phyloP scores from a whole-genome alignment of 2,329 filamentous ascomycete species.

The Sporothrix globosa region DNA sequence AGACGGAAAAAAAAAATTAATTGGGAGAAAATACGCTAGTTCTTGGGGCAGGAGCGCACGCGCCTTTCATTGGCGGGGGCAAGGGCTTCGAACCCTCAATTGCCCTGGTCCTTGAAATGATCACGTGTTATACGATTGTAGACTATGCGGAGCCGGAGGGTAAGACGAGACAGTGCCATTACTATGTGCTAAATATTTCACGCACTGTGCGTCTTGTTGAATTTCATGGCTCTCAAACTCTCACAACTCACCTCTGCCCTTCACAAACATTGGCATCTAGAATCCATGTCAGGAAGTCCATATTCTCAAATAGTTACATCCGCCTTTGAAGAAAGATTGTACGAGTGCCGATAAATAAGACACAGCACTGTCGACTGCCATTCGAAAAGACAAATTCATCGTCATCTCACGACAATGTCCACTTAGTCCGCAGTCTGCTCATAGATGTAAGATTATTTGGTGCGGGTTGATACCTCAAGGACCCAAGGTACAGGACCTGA shows the following conservation, averaged over 20 bases:
- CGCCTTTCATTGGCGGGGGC: slow-evolving; percentile 19
- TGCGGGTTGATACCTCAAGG: not conserved
- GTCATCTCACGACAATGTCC: not conserved
- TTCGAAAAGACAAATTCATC: not conserved
- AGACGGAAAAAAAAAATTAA: slow-evolving; percentile 24
- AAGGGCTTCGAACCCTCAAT: slow-evolving; percentile 28
- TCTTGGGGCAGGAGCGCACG: not conserved
- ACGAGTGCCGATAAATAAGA: not conserved
- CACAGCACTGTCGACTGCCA: not conserved
- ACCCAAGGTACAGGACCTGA: not conserved
- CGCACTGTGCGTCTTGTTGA: not conserved
- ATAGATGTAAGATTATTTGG: slow-evolving; percentile 13
- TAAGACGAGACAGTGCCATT: not conserved
- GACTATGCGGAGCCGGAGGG: not conserved
- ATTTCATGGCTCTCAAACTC: too few species aligned
- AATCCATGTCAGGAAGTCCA: too few species aligned
- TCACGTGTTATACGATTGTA: not conserved
- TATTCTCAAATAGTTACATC: not conserved
- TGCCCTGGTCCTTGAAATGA: not conserved
- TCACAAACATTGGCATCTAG: not conserved
- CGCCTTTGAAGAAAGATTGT: not conserved
- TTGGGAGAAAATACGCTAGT: slow-evolving; percentile 14
- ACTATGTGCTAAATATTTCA: not conserved
- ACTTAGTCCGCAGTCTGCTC: not conserved
- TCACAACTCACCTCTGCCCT: not conserved